Conservation (phyloP, 306 rosid genomes). For the Hippophae gyantsensis region DNA sequence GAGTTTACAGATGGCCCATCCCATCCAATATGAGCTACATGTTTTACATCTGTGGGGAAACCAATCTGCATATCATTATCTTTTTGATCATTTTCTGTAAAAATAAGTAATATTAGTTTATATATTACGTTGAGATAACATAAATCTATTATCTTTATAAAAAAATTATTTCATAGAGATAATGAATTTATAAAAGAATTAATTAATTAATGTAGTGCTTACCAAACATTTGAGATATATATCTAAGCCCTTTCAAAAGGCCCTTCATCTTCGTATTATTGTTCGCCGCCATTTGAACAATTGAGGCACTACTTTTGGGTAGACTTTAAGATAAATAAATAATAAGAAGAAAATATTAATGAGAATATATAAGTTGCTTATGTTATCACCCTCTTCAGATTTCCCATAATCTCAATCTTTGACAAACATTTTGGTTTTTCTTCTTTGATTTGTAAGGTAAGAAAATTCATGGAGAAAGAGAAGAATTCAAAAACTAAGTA, state of each 20-base stretch:
- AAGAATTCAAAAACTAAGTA: conserved; percentile 11
- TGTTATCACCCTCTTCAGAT: no score
- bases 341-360: not conserved
- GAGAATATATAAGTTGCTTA: not conserved
- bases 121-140: no score
- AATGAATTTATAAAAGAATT: not conserved
- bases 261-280: conserved; percentile 95
- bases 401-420: no score
- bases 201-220: conserved; percentile 11
- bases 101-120: no score
- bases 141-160: no score
- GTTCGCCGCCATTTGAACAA: conserved; percentile 36
- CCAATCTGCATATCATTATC: conserved; percentile 77
- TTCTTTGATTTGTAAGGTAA: not conserved
- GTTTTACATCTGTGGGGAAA: conserved; percentile 85
- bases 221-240: conserved; percentile 92
- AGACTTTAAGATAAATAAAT: not conserved
- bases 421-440: not conserved
- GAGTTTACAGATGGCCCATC: conserved; percentile 73
- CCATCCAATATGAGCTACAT: conserved; percentile 87
- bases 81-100: conserved; percentile 50
- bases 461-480: conserved; percentile 13
- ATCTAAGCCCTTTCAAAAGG: conserved; percentile 74
- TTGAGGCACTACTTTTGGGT: not conserved
- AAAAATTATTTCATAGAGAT: not conserved